Percentiles rank a stretch among this genome's conserved stretches.
These are phyloP conservation scores for Mucor lusitanicus DNA, from an alignment of 371 early-diverging fungal species.

Conservation along the genomic window DNA sequence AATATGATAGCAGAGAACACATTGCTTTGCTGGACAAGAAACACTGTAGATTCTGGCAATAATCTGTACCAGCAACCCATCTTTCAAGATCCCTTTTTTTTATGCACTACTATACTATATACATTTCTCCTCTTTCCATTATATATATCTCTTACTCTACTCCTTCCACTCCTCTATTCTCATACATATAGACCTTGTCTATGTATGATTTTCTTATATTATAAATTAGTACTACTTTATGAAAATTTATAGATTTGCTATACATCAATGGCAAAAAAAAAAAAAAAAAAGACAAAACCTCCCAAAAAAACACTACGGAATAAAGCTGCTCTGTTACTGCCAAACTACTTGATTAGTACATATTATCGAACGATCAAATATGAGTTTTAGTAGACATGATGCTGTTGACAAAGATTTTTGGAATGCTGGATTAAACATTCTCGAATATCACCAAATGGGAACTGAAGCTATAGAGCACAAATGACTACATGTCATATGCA, in stretches of 20 bases:
- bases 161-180: not conserved
- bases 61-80: not conserved
- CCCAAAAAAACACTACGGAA: not conserved
- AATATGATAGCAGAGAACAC: constrained; percentile 16
- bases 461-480: not conserved
- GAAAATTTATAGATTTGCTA: not conserved
- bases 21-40: constrained; percentile 17
- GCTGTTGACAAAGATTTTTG: not conserved
- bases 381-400: not conserved
- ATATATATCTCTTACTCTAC: not conserved
- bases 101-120: constrained; percentile 1
- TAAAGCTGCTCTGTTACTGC: not conserved
- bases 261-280: not conserved
- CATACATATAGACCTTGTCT: not conserved
- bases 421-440: constrained; percentile 1
- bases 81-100: not conserved
- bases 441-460: not conserved
- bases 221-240: not conserved
- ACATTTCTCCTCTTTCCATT: not conserved
- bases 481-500: not conserved
- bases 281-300: not conserved
- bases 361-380: not conserved
- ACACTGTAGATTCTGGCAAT: constrained; percentile 31
- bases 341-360: not conserved
- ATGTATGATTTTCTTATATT: not conserved